These are phyloP conservation scores for Macrolepiota fuliginosa DNA, from an alignment of 768 basidiomycete species.

Conservation along the genomic window DNA sequence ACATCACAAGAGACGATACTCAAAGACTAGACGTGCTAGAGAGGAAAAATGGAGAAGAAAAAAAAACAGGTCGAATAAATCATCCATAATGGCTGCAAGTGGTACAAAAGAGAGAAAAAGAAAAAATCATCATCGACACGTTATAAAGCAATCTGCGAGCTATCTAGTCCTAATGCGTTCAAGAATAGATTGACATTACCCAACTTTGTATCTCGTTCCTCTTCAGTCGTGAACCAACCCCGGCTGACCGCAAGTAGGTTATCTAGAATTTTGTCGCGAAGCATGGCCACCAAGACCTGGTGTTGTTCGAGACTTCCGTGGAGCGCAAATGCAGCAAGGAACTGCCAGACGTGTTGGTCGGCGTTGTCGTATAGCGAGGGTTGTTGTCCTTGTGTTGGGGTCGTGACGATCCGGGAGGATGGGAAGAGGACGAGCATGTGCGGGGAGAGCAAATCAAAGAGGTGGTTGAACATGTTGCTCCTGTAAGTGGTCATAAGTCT, in stretches of 20 bases:
- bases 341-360: constrained; percentile 94
- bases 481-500: constrained; percentile 35
- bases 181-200: constrained; percentile 92
- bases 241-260: constrained; percentile 80
- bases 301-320: constrained; percentile 87
- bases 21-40: background rate
- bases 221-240: constrained; percentile 69
- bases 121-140: background rate
- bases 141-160: constrained; percentile 68
- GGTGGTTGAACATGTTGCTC: constrained; percentile 84
- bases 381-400: constrained; percentile 29
- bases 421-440: constrained; percentile 85
- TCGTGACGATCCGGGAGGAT: constrained; percentile 64
- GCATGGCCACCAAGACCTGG: constrained; percentile 75
- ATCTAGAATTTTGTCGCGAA: constrained; percentile 93
- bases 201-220: constrained; percentile 73
- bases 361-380: constrained; percentile 54
- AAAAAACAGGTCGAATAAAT: background rate
- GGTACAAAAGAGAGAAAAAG: background rate
- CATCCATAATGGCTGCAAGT: background rate
- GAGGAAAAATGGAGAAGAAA: background rate
- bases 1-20: background rate
- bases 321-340: constrained; percentile 85
- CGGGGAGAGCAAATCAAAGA: constrained; percentile 78
- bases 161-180: constrained; percentile 69